Evolutionary conservation across 768 basidiomycete genomes (phyloP).

Genomic region (Suillus subaureus): DNA sequence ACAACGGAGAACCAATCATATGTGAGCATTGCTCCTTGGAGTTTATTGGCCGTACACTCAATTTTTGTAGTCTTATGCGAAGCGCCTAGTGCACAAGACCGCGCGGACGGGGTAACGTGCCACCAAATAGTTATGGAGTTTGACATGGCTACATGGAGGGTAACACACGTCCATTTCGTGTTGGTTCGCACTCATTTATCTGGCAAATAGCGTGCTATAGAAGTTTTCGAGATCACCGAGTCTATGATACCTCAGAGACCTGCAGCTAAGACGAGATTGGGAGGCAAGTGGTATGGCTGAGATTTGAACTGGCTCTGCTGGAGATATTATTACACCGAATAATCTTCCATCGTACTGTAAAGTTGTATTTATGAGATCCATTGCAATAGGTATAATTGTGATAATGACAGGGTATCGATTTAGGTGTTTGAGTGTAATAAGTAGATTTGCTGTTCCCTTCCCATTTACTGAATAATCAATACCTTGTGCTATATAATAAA

Average conservation of each 20-base stretch:
- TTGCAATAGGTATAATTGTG: conserved; percentile 2
- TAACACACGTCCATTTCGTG: conserved; percentile 33
- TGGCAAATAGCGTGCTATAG: conserved; percentile 72
- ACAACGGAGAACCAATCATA: conserved; percentile 73
- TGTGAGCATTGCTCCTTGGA: conserved; percentile 46
- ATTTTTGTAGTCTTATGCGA: conserved; percentile 57
- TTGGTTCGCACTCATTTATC: not conserved
- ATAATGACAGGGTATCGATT: not conserved
- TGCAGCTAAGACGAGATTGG: conserved; percentile 54
- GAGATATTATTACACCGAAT: not conserved
- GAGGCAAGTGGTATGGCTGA: conserved; percentile 75
- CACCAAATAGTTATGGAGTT: conserved; percentile 91
- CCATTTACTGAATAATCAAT: not conserved
- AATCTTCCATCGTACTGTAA: not conserved
- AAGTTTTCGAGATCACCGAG: conserved; percentile 79
- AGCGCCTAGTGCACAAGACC: conserved; percentile 64
- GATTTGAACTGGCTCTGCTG: not conserved
- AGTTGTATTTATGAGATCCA: not conserved
- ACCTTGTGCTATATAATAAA: not conserved
- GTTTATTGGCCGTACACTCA: not conserved
- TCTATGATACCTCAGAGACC: conserved; percentile 77
- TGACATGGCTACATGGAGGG: conserved; percentile 89
- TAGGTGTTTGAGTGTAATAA: not conserved
- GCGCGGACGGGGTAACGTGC: conserved; percentile 63
- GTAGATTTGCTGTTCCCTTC: not conserved